Evolutionary conservation across 129 eudicot species (phyloP).

Genomic region (Tagetes patula): DNA sequence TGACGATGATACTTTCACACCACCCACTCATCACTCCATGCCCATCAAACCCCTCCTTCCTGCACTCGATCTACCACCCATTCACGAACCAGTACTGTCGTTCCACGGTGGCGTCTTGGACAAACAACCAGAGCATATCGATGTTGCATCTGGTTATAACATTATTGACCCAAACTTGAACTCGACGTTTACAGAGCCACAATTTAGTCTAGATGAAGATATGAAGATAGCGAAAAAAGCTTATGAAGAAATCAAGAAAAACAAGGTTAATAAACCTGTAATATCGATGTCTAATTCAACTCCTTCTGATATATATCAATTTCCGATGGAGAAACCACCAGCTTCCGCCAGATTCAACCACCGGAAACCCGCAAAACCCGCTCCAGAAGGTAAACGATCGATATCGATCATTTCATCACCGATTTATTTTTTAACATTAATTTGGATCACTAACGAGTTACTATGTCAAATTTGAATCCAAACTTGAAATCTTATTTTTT

Average conservation of each 20-base stretch:
- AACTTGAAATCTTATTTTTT: too few species aligned
- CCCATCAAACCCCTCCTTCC: conserved; percentile 14
- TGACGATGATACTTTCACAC: conserved; percentile 10
- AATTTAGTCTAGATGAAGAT: conserved; percentile 1
- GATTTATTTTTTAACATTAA: too few species aligned
- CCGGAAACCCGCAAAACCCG: conserved; percentile 51
- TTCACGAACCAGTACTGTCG: conserved; percentile 3
- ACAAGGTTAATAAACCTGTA: conserved; percentile 37
- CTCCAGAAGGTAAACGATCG: conserved; percentile 52
- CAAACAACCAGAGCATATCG: neutral
- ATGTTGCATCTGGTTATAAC: too few species aligned
- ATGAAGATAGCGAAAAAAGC: conserved; percentile 30
- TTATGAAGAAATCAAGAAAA: conserved; percentile 30
- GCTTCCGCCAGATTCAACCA: conserved; percentile 61
- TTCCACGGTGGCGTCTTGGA: conserved; percentile 15
- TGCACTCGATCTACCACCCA: conserved; percentile 18
- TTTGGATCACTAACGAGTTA: too few species aligned
- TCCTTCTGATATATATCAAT: conserved; percentile 1
- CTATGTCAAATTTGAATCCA: too few species aligned
- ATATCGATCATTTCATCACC: neutral
- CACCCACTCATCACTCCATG: neutral
- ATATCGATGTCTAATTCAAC: conserved; percentile 34
- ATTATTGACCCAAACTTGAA: too few species aligned
- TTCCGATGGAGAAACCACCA: conserved; percentile 51
- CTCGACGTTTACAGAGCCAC: too few species aligned